Base-by-base conservation (phyloP, 1,139 yeast genomes). In the Zygosaccharomyces sapae region DNA sequence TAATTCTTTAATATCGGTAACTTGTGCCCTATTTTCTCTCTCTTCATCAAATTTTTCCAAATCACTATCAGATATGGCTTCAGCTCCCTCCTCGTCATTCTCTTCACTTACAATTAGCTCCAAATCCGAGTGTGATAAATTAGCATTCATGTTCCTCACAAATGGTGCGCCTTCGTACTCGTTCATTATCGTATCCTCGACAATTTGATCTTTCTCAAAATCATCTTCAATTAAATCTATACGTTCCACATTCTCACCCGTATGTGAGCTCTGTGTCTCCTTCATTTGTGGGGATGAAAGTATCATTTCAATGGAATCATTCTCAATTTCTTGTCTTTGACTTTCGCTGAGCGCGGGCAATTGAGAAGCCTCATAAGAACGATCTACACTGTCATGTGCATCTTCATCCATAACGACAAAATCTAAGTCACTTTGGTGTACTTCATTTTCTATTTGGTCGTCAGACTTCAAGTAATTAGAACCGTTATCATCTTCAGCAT, bases 11-110 rank as follows among this genome's bases (percentile, higher is more conserved):
- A 62, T 55, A 37, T 59, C 51, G 7, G 51, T 36, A 5, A 43
- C 40, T 38, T 57, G 61, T 3, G 65, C 56, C 45, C 52, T 46
- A 46, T 61, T 53, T 45, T 63, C 66, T 42, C 70, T 50, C 49
- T 65, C 69, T 12, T 61, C 65, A 48, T 63, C 67, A 50, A 62
- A 65, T 12, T 50, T 55, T 40, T 65, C 70, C 16, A 63, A 44
- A 45, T 63, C 67, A 42, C 60, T 59, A 33, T 65, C 65, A 6
- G 62, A 59, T 16, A 62, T 43, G 13, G 49, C 49, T 27, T 27
- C 31, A 24, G 40, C 31, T 12, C 51, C 57, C 12, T 49, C 41
- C n/a, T 49, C 51, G 8, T 48, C 48, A 18, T 50, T 53, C 4
- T 46, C 46, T 20, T 51, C 56, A 36, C 50, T 51, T 5, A 49